Percentiles rank a stretch among this genome's conserved stretches.
phyloP scores from a whole-genome alignment of 441 rosid genomes.

The Populus hybrid region DNA sequence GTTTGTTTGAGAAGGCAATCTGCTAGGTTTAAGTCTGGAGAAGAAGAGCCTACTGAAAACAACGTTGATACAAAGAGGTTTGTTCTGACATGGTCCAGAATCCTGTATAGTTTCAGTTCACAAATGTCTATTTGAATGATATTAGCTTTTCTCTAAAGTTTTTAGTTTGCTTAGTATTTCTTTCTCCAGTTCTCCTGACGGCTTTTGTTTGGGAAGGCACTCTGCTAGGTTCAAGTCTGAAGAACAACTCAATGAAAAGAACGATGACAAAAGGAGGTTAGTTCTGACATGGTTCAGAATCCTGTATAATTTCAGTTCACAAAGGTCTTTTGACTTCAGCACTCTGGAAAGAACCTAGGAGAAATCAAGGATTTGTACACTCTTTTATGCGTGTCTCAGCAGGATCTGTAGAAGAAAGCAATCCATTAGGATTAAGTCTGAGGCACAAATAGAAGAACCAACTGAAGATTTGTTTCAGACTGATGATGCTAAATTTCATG shows the following conservation, averaged over 20 bases:
- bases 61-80: background rate
- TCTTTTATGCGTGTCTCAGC: background rate
- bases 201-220: background rate
- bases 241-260: conserved; percentile 17
- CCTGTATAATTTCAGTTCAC: background rate
- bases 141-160: background rate
- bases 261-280: conserved; percentile 15
- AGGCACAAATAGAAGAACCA: conserved; percentile 21
- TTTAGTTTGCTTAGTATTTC: background rate
- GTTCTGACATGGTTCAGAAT: background rate
- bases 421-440: conserved; percentile 15
- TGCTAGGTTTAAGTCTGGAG: conserved; percentile 7
- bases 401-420: conserved; percentile 21
- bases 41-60: background rate
- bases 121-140: background rate
- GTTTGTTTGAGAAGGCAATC: too few species aligned
- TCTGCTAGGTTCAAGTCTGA: conserved; percentile 9
- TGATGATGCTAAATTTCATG: conserved; percentile 20
- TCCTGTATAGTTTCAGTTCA: background rate
- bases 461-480: too few species aligned
- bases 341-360: background rate
- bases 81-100: background rate
- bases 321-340: background rate
- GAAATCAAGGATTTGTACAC: background rate
- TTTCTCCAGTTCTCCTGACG: background rate